Conservation (phyloP, 1,139 yeast species). For the Yamadazyma taylorii region DNA sequence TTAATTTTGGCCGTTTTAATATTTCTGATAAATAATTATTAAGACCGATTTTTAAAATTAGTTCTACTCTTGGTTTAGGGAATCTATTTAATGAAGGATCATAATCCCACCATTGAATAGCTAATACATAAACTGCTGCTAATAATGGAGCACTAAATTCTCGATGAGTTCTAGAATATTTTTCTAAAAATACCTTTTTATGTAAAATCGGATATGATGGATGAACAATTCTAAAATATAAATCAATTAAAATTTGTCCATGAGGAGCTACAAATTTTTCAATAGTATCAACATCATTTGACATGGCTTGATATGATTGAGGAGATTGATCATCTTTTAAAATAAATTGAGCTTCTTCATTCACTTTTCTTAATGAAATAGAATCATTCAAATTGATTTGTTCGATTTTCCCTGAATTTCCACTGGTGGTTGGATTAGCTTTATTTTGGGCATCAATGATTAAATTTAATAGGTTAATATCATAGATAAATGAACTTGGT, state of each 20-base stretch:
- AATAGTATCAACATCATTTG: conserved; percentile 67
- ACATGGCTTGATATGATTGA: conserved; percentile 59
- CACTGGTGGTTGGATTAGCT: conserved; percentile 14
- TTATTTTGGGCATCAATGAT: conserved; percentile 47
- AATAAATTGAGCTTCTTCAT: conserved; percentile 62
- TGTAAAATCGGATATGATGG: conserved; percentile 79
- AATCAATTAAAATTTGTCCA: conserved; percentile 68
- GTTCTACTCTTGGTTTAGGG: conserved; percentile 64
- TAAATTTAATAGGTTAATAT: conserved; percentile 53
- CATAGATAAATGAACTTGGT: conserved; percentile 66
- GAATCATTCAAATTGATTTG: conserved; percentile 61
- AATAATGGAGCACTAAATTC: conserved; percentile 76
- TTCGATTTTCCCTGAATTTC: conserved; percentile 45
- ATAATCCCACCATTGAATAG: conserved; percentile 84
- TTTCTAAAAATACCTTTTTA: conserved; percentile 73
- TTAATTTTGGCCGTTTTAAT: conserved; percentile 69
- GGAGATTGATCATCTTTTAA: conserved; percentile 73
- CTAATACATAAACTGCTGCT: conserved; percentile 74
- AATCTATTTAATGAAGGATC: conserved; percentile 65
- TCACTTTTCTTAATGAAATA: conserved; percentile 65
- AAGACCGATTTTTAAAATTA: conserved; percentile 48
- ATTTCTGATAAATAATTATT: conserved; percentile 66
- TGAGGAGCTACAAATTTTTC: conserved; percentile 76
- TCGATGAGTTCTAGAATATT: conserved; percentile 72
- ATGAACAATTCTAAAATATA: conserved; percentile 73